Percentiles rank a stretch among this genome's conserved stretches.
These are phyloP conservation scores for Galeopsis tetrahit DNA, from an alignment of 257 asterid species.

Conservation along the genomic window DNA sequence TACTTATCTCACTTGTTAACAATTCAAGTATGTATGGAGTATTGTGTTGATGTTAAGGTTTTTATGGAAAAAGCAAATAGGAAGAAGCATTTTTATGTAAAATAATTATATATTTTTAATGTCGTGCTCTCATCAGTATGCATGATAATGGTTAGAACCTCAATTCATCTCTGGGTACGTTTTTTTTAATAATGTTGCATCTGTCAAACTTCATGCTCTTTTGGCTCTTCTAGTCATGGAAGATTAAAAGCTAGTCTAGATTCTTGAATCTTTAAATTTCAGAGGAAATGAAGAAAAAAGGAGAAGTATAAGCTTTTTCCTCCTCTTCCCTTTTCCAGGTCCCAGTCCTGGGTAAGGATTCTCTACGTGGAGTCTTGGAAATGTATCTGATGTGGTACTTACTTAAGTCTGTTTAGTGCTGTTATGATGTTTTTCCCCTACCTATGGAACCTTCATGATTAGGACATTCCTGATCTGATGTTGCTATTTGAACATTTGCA, in stretches of 20 bases:
- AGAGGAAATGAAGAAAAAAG: slow-evolving; percentile 24
- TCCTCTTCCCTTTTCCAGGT: slow-evolving; percentile 40
- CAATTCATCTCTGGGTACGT: slow-evolving; percentile 1
- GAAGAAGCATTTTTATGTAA: background rate
- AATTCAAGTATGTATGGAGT: slow-evolving; percentile 5
- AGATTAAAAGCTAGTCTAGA: slow-evolving; percentile 15
- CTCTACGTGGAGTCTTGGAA: slow-evolving; percentile 27
- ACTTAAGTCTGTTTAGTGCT: slow-evolving; percentile 18
- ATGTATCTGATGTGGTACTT: slow-evolving; percentile 34
- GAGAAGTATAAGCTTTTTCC: slow-evolving; percentile 29
- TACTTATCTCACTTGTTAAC: background rate
- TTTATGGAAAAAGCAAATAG: background rate
- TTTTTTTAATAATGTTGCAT: background rate
- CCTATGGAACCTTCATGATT: slow-evolving; percentile 9
- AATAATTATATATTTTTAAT: background rate
- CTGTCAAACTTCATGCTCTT: slow-evolving; percentile 10
- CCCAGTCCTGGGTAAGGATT: slow-evolving; percentile 34
- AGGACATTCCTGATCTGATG: slow-evolving; percentile 1
- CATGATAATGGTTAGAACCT: slow-evolving; percentile 7
- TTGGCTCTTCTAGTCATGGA: slow-evolving; percentile 13
- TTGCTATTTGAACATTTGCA: slow-evolving; percentile 45
- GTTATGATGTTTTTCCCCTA: slow-evolving; percentile 4
- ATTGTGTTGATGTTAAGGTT: background rate
- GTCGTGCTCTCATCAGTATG: slow-evolving; percentile 12
- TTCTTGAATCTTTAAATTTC: slow-evolving; percentile 17